Conservation (phyloP, 345 rosid species). For the Fremontodendron californicum region DNA sequence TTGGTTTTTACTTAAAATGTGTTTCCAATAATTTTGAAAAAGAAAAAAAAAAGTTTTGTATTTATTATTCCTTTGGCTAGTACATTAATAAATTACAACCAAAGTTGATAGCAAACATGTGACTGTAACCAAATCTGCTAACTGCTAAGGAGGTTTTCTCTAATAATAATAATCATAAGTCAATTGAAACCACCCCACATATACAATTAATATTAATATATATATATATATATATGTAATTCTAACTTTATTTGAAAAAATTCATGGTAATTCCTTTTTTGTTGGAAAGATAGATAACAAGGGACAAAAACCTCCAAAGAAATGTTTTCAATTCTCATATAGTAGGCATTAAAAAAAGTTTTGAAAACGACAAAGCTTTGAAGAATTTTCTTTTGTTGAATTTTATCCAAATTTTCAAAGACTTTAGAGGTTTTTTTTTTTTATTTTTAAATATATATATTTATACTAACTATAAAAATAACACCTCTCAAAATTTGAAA, state of each 20-base stretch:
- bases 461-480: not conserved
- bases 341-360: not conserved
- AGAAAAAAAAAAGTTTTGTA: not conserved
- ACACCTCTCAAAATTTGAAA: not conserved
- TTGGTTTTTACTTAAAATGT: not conserved
- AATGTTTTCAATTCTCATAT: not conserved
- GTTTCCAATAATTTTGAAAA: not conserved
- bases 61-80: not conserved
- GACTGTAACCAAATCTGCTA: not conserved
- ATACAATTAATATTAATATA: not conserved
- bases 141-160: not conserved
- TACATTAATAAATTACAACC: not conserved
- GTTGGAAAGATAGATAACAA: not conserved
- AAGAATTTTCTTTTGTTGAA: not conserved
- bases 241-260: not conserved
- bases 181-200: constrained; percentile 6
- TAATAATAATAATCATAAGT: not conserved
- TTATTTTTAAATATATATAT: too few species aligned
- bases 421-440: not conserved
- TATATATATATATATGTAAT: not conserved
- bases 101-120: constrained; percentile 3
- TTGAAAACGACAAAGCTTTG: not conserved
- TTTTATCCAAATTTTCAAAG: not conserved
- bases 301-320: not conserved
- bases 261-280: not conserved